Evolutionary conservation across 2,329 filamentous ascomycete species (phyloP).

Genomic region (Fusarium denticulatum): DNA sequence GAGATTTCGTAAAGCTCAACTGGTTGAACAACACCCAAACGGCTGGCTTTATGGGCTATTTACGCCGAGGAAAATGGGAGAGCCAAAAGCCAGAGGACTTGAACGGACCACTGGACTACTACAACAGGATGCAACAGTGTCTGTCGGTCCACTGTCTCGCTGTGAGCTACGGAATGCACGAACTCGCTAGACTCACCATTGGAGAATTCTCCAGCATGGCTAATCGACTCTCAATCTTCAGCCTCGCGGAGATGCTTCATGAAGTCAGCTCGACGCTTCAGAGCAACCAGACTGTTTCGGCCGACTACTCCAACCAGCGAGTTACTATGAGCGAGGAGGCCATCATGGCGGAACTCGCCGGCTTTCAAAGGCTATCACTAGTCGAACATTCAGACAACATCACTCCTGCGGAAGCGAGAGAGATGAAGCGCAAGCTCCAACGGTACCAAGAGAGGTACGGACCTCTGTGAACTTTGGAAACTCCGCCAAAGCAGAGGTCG

Average conservation of each 20-base stretch:
- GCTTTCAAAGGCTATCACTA: background rate
- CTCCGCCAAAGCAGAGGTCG: background rate
- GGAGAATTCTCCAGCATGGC: background rate
- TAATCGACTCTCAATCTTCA: background rate
- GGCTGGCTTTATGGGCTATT: background rate
- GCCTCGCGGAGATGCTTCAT: background rate
- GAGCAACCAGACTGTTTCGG: background rate
- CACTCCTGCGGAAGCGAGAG: background rate
- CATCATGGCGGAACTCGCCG: accelerated
- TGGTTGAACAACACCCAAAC: background rate
- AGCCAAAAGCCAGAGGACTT: background rate
- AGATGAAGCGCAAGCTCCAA: background rate
- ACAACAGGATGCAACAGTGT: background rate
- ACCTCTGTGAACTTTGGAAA: background rate
- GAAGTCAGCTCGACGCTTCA: background rate
- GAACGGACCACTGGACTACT: background rate
- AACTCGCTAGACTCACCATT: background rate
- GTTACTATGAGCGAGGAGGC: background rate
- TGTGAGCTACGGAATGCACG: background rate
- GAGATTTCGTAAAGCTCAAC: background rate
- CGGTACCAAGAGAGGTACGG: background rate
- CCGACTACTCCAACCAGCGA: background rate
- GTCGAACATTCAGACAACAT: background rate
- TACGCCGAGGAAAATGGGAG: background rate
- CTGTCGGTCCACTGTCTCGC: background rate